Evolutionary conservation across 2,329 filamentous ascomycete genomes (phyloP).

Genomic region (Hortaea sp.): DNA sequence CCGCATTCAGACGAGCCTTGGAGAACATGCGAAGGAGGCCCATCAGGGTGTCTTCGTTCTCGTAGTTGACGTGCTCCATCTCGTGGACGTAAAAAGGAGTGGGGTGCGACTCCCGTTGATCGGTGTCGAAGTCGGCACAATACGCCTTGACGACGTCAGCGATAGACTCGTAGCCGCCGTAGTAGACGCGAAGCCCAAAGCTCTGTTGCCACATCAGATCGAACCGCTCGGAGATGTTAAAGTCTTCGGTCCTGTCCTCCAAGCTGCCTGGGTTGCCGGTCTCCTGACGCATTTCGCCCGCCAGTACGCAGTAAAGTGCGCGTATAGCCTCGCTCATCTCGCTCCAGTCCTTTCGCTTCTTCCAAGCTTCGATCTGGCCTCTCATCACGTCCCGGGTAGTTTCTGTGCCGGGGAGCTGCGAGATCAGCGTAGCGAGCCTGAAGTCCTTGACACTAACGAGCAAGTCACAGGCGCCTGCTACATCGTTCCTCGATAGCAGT

Average conservation of each 20-base stretch:
- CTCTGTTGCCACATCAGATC: conserved; percentile 86
- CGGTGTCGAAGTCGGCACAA: conserved; percentile 59
- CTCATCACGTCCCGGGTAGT: conserved; percentile 63
- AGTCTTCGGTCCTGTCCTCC: conserved; percentile 72
- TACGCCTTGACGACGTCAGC: conserved; percentile 65
- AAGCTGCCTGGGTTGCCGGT: conserved; percentile 65
- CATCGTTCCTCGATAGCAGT: conserved; percentile 65
- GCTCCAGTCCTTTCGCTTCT: conserved; percentile 68
- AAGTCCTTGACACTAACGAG: conserved; percentile 68
- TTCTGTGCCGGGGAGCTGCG: conserved; percentile 68
- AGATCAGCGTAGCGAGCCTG: conserved; percentile 72
- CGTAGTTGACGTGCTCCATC: conserved; percentile 26
- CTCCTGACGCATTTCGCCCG: conserved; percentile 77
- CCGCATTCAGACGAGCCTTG: conserved; percentile 38
- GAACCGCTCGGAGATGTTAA: conserved; percentile 75
- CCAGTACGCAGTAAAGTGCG: conserved; percentile 78
- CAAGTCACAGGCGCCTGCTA: conserved; percentile 72
- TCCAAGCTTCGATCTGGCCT: conserved; percentile 76
- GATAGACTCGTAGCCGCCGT: conserved; percentile 59
- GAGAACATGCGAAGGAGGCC: conserved; percentile 61
- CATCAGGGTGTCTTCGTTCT: conserved; percentile 72
- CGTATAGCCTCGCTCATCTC: conserved; percentile 80
- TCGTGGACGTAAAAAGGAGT: conserved; percentile 47
- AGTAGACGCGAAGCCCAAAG: conserved; percentile 87
- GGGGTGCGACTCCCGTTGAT: conserved; percentile 59